These are phyloP conservation scores for Centrapalus pauciflorus DNA, from an alignment of 129 eudicot species.

Conservation along the genomic window DNA sequence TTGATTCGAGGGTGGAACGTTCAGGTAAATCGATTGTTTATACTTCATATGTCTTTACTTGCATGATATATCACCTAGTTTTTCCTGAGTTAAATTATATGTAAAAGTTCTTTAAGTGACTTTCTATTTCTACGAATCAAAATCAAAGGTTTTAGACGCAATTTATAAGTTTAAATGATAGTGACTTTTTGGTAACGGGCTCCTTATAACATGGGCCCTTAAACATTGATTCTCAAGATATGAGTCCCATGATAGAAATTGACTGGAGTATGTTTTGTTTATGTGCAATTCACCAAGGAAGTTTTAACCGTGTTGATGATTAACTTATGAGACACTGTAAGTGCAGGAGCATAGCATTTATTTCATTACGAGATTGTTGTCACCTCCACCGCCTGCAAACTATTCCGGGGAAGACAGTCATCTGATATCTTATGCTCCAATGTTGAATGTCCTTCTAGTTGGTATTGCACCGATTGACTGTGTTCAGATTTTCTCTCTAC, in stretches of 20 bases:
- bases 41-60: neutral
- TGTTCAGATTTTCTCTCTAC: constrained; percentile 92
- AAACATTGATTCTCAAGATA: no score
- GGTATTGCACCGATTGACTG: constrained; percentile 87
- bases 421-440: constrained; percentile 80
- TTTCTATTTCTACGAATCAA: no score
- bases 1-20: constrained; percentile 81
- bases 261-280: no score
- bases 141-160: no score
- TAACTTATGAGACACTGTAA: constrained; percentile 10
- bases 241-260: no score
- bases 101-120: no score
- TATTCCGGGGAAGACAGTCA: constrained; percentile 65
- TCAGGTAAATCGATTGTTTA: constrained; percentile 46
- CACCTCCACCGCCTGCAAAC: constrained; percentile 71
- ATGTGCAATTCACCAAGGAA: neutral
- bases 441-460: constrained; percentile 78
- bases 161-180: no score
- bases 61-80: no score
- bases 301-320: constrained; percentile 2
- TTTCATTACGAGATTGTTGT: constrained; percentile 76
- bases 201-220: no score
- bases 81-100: no score
- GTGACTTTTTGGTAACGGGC: no score
- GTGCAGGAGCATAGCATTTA: constrained; percentile 86